Percentiles rank a stretch among this genome's conserved stretches.
These are phyloP conservation scores for Penicillium concentricum DNA, from an alignment of 2,329 filamentous ascomycete species.

Conservation along the genomic window DNA sequence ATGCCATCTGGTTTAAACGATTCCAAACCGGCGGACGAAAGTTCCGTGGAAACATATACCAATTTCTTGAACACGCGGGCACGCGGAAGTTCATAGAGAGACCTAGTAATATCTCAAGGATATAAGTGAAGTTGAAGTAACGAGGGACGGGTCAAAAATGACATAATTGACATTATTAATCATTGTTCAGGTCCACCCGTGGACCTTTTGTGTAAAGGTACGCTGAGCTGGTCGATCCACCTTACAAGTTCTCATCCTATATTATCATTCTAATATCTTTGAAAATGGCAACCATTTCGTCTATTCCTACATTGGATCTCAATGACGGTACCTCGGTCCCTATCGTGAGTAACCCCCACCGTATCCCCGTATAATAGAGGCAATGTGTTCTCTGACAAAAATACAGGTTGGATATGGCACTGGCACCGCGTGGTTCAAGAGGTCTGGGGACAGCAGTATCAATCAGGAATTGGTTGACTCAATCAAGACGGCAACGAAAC, in stretches of 20 bases:
- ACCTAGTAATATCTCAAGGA: background rate
- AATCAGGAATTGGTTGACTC: conserved; percentile 57
- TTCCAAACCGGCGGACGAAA: conserved; percentile 11
- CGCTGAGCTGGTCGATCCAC: background rate
- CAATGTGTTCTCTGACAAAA: background rate
- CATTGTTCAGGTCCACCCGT: background rate
- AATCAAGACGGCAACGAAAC: conserved; percentile 56
- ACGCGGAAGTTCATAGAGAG: conserved; percentile 6
- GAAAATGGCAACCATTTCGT: conserved; percentile 6
- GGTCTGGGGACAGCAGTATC: conserved; percentile 44
- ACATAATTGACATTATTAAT: conserved; percentile 24
- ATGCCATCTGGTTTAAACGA: conserved; percentile 48
- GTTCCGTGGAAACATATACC: conserved; percentile 27
- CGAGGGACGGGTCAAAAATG: conserved; percentile 1
- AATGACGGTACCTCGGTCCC: conserved; percentile 58
- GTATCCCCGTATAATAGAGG: background rate
- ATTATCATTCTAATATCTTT: background rate
- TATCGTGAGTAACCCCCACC: conserved; percentile 45
- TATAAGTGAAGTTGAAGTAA: background rate
- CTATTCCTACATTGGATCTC: conserved; percentile 52
- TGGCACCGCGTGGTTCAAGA: conserved; percentile 65
- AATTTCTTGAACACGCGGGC: conserved; percentile 6
- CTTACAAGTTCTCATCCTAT: background rate
- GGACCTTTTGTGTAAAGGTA: background rate
- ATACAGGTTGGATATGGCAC: conserved; percentile 59